Evolutionary conservation across 208 protist species (phyloP).

Genomic region (Acanthamoeba pearcei): DNA sequence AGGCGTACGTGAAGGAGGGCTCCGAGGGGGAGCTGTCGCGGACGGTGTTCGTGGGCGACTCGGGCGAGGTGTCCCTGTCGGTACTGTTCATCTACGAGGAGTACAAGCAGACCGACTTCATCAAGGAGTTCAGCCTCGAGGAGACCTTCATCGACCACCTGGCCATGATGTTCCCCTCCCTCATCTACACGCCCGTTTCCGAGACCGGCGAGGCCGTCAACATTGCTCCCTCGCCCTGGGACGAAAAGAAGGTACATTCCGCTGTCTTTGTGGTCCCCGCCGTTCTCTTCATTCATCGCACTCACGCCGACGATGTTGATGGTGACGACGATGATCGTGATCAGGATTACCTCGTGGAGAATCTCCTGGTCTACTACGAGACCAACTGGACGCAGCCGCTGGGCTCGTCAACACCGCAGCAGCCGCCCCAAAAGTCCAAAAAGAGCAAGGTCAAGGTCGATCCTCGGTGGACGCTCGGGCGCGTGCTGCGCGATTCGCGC

Average conservation of each 20-base stretch:
- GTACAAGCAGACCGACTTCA: slow-evolving; percentile 94
- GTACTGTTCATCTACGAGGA: slow-evolving; percentile 96
- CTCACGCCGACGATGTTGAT: background rate
- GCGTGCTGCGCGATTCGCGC: background rate
- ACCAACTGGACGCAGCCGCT: slow-evolving; percentile 53
- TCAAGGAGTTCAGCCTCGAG: slow-evolving; percentile 91
- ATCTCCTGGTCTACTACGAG: slow-evolving; percentile 67
- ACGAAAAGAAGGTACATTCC: slow-evolving; percentile 20
- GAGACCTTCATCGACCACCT: slow-evolving; percentile 82
- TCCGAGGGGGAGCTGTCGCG: slow-evolving; percentile 49
- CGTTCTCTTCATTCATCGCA: no score
- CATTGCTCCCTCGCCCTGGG: slow-evolving; percentile 14
- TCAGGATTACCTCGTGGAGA: slow-evolving; percentile 61
- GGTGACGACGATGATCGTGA: no score
- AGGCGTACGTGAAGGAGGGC: background rate
- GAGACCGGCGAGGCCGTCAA: background rate
- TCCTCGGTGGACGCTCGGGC: slow-evolving; percentile 21
- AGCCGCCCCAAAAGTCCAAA: background rate
- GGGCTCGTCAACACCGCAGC: background rate
- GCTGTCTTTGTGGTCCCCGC: no score
- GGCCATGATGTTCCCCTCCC: slow-evolving; percentile 81
- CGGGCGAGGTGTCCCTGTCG: slow-evolving; percentile 91
- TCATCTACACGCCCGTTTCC: background rate
- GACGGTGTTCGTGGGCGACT: slow-evolving; percentile 11
- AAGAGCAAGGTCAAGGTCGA: slow-evolving; percentile 59